Evolutionary conservation across 768 basidiomycete genomes (phyloP), one percentile per base, ranked within the genome.

Genomic region (Sporobolomyces pararoseus): DNA sequence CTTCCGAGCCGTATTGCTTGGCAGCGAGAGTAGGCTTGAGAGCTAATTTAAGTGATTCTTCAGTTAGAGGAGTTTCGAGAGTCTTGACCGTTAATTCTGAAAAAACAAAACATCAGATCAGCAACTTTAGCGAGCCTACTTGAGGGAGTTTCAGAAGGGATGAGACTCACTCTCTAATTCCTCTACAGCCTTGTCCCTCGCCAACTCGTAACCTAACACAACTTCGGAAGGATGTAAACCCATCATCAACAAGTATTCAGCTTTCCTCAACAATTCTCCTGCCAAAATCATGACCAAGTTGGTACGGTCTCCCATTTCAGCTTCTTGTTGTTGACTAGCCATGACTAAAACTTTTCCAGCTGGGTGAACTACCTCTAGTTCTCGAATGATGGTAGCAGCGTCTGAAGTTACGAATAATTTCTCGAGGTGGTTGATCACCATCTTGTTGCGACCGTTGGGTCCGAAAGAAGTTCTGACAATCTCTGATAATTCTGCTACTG

Each of bases 341-440:
- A 97, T 96, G 19, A 97, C 95, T n/a, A 98, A 82, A n/a, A 99
- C 83, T 79, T 98, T 99, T 37, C 94, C 96, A 7, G 95, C 96
- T 1, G 96, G 96, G 80, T 99, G 96, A 21, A 98, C 92, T 65
- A 99, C 92, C 78, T 99, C 96, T 78, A 98, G 87, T 82, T 99
- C 96, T 73, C 89, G 85, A 77, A 99, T 92, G 80, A 99, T 98
- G 67, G 95, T 98, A 17, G 96, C 96, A 14, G 96, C 95, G 85
- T 99, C 95, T 54, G 92, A 95, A 39, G 96, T 99, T 69, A 98
- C 94, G 81, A 98, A 98, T 46, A 97, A 84, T 79, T 87, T 85
- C 63, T 93, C 93, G 42, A 99, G 84, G 80, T 98, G 95, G 80
- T 99, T 99, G 81, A 99, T 95, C 79, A 99, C 82, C 63, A 99